These are phyloP conservation scores for Chaetomium sp. DNA, from an alignment of 2,329 filamentous ascomycete genomes.

Conservation along the genomic window DNA sequence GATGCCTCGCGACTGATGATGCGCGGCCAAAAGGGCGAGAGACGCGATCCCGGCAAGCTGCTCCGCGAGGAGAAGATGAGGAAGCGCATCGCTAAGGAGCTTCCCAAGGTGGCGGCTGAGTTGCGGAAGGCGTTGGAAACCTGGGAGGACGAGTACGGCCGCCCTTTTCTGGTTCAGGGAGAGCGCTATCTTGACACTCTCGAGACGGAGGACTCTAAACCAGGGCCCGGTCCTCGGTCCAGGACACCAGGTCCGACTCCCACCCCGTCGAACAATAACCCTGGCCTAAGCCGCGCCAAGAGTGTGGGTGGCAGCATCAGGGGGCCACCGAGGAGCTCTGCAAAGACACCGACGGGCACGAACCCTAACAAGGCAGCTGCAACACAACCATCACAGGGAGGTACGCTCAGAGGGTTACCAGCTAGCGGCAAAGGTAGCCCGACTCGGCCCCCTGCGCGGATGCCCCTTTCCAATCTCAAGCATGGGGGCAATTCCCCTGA, in stretches of 20 bases:
- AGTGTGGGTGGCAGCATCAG: slow-evolving; percentile 30
- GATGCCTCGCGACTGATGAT: slow-evolving; percentile 90
- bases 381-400: slow-evolving; percentile 18
- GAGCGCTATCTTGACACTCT: slow-evolving; percentile 84
- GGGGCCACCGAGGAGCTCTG: slow-evolving; percentile 34
- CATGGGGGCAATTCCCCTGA: slow-evolving; percentile 77
- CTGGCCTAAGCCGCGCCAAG: slow-evolving; percentile 31
- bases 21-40: slow-evolving; percentile 87
- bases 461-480: slow-evolving; percentile 62
- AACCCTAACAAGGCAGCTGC: slow-evolving; percentile 27
- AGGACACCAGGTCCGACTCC: slow-evolving; percentile 68
- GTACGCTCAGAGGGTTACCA: slow-evolving; percentile 14
- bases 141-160: slow-evolving; percentile 92
- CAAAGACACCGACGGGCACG: slow-evolving; percentile 51
- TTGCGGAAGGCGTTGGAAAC: slow-evolving; percentile 71
- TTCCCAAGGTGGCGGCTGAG: slow-evolving; percentile 86
- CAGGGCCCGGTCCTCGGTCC: slow-evolving; percentile 56
- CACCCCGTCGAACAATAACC: slow-evolving; percentile 34
- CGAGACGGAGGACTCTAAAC: slow-evolving; percentile 55
- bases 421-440: slow-evolving; percentile 45
- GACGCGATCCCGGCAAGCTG: slow-evolving; percentile 87
- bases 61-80: slow-evolving; percentile 97
- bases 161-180: slow-evolving; percentile 88
- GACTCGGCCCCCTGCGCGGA: slow-evolving; percentile 62
- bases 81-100: slow-evolving; percentile 91